Evolutionary conservation across 2,329 filamentous ascomycete species (phyloP).

Genomic region (Cyanodermella asteris): DNA sequence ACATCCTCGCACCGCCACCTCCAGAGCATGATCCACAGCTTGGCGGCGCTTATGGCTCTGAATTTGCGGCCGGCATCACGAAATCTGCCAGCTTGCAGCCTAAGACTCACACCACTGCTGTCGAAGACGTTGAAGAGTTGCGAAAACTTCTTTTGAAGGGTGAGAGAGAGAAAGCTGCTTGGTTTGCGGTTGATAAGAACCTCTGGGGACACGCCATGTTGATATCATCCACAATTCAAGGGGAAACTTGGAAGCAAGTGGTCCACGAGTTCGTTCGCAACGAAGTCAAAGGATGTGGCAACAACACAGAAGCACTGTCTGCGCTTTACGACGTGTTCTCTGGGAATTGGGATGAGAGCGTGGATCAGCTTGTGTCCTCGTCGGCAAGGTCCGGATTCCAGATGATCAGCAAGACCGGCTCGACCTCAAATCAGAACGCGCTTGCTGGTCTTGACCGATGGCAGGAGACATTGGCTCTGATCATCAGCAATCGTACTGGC

Average conservation of each 20-base stretch:
- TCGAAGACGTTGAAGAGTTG: constrained; percentile 46
- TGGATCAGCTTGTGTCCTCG: constrained; percentile 83
- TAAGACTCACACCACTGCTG: constrained; percentile 46
- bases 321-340: constrained; percentile 86
- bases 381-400: constrained; percentile 84
- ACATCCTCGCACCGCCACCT: constrained; percentile 44
- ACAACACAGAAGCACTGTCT: constrained; percentile 68
- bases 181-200: constrained; percentile 78
- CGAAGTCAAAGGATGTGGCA: constrained; percentile 65
- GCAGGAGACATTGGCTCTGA: constrained; percentile 69
- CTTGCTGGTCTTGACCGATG: constrained; percentile 79
- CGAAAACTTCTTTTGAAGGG: constrained; percentile 54
- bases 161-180: constrained; percentile 75
- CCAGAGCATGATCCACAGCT: constrained; percentile 12
- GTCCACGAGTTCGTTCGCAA: constrained; percentile 88
- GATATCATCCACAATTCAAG: constrained; percentile 58
- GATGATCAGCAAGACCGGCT: constrained; percentile 55
- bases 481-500: constrained; percentile 68
- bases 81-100: constrained; percentile 16
- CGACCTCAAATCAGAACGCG: constrained; percentile 44
- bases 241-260: constrained; percentile 67
- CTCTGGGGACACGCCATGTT: constrained; percentile 95
- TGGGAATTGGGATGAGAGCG: constrained; percentile 80
- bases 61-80: constrained; percentile 17
- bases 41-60: constrained; percentile 8